Conservation (phyloP, 2,329 filamentous ascomycete genomes). For the Apiospora phragmitis region DNA sequence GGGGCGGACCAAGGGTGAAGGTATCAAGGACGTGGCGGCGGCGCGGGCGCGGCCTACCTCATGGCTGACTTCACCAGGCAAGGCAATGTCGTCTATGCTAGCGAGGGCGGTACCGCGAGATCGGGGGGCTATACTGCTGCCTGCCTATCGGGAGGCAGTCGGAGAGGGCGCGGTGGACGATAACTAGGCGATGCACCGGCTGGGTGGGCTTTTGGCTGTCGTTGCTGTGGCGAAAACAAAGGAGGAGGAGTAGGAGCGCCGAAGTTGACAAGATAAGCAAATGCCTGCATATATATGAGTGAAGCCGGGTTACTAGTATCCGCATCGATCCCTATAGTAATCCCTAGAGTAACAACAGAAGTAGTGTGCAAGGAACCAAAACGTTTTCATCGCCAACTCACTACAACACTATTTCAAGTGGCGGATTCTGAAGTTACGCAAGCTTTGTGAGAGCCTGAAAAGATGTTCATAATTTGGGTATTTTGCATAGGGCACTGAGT, state of each 20-base stretch:
- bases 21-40: slow-evolving; percentile 46
- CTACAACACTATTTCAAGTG: neutral
- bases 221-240: neutral
- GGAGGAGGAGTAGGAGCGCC: neutral
- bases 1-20: slow-evolving; percentile 51
- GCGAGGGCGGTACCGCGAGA: slow-evolving; percentile 50
- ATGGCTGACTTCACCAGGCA: slow-evolving; percentile 49
- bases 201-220: no score
- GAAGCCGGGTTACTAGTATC: neutral
- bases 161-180: neutral
- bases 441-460: neutral
- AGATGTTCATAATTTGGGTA: neutral
- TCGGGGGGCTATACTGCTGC: slow-evolving; percentile 46
- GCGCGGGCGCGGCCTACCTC: slow-evolving; percentile 49
- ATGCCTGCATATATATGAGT: neutral
- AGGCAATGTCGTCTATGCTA: slow-evolving; percentile 52
- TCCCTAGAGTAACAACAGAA: neutral
- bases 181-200: neutral
- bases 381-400: neutral
- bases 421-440: no score
- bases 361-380: no score
- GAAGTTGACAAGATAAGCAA: no score
- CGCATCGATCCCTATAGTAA: accelerated
- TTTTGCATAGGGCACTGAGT: neutral
- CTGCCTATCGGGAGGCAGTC: slow-evolving; percentile 18